Conservation (phyloP, 805 yeast species). For the Zygotorulaspora chibaensis region DNA sequence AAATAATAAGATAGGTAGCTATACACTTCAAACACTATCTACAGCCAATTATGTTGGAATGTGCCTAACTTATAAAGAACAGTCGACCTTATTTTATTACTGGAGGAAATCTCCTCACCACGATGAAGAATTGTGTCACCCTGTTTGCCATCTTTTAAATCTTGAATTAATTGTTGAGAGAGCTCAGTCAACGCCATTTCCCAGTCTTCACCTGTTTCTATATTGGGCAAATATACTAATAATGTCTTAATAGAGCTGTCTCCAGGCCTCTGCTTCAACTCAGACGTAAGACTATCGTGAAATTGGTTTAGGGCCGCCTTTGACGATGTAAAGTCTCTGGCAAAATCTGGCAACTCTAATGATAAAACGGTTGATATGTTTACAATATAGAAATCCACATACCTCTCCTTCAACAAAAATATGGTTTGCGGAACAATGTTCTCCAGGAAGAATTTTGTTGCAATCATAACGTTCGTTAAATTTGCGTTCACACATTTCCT, state of each 20-base stretch:
- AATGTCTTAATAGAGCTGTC: constrained; percentile 10
- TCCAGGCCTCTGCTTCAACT: constrained; percentile 6
- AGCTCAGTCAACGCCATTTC: constrained; percentile 5
- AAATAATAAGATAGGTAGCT: neutral
- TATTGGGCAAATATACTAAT: constrained; percentile 14
- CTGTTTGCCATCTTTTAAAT: constrained; percentile 16
- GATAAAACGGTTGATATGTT: constrained; percentile 15
- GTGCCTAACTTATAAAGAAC: constrained; percentile 5
- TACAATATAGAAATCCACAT: constrained; percentile 17
- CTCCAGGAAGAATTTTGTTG: constrained; percentile 19
- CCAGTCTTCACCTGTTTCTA: constrained; percentile 2
- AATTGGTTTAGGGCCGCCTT: constrained; percentile 26
- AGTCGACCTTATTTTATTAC: constrained; percentile 3
- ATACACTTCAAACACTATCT: neutral
- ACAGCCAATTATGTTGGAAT: constrained; percentile 8
- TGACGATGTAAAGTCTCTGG: constrained; percentile 13
- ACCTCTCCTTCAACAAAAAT: neutral
- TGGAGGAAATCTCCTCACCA: neutral
- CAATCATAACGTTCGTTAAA: constrained; percentile 22
- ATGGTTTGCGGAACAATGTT: constrained; percentile 12
- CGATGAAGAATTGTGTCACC: constrained; percentile 11
- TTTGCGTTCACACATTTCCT: constrained; percentile 16
- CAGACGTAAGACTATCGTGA: constrained; percentile 27
- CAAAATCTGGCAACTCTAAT: constrained; percentile 1
- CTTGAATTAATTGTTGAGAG: constrained; percentile 10